These are phyloP conservation scores for Citrullus colocynthis DNA, from an alignment of 306 rosid genomes.

Conservation along the genomic window DNA sequence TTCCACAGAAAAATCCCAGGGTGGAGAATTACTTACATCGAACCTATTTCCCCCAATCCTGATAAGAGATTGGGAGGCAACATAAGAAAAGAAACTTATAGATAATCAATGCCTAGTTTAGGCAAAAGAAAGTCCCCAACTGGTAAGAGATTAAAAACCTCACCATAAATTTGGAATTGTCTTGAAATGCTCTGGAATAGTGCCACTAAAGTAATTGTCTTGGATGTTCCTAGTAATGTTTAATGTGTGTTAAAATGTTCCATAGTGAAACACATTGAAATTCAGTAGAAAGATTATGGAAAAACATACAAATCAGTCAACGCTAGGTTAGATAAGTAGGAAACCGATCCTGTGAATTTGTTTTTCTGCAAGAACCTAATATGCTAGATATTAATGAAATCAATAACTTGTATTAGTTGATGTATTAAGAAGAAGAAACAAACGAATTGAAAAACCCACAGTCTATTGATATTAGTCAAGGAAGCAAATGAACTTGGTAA, in stretches of 20 bases:
- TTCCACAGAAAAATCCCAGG: conserved; percentile 65
- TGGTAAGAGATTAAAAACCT: conserved; percentile 11
- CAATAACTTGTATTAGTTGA: not conserved
- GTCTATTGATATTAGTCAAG: conserved; percentile 39
- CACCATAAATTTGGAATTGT: conserved; percentile 77
- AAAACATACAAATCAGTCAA: conserved; percentile 57
- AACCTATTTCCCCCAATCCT: conserved; percentile 83
- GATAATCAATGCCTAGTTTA: not conserved
- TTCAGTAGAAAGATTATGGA: not conserved
- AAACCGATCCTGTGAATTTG: conserved; percentile 77
- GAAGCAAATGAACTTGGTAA: conserved; percentile 80
- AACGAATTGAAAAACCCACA: conserved; percentile 34
- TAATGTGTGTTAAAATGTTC: not conserved
- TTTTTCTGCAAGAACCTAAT: conserved; percentile 66
- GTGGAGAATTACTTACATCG: conserved; percentile 44
- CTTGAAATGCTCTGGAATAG: conserved; percentile 65
- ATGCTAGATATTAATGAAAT: not conserved
- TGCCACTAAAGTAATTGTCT: conserved; percentile 71
- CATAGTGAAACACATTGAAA: not conserved
- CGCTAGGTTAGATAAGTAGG: conserved; percentile 65
- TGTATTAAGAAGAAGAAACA: not conserved
- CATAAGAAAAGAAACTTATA: not conserved
- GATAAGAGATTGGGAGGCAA: not conserved
- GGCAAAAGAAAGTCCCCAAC: conserved; percentile 9
- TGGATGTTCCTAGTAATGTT: conserved; percentile 52